Evolutionary conservation across 2,329 filamentous ascomycete genomes (phyloP), one percentile per base, ranked within the genome.

Genomic region (Apiospora rasikravindrae): DNA sequence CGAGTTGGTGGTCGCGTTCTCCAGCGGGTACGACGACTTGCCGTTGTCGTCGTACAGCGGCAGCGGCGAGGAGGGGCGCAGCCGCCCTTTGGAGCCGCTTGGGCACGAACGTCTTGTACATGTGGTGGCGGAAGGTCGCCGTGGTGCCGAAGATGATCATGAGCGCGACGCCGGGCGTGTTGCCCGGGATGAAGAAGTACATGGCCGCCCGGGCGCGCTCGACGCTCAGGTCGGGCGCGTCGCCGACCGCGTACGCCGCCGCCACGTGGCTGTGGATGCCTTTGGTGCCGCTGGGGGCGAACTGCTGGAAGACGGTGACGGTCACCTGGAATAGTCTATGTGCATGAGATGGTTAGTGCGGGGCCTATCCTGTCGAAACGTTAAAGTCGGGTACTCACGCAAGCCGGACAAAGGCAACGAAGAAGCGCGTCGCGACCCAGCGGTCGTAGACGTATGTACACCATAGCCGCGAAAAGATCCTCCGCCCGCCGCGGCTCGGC

Each of bases 81-180:
- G 8, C 37, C 13, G n/a, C n/a, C n/a, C 44, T 51, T 13, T 61
- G 64, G 14, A 53, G 75, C 40, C 49, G 49, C 40, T 40, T 53
- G 3, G 72, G 75, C 10, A 75, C 40, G 11, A 77, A 44, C 6
- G 73, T 69, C 40, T 73, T 69, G 57, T 71, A 73, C 45, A 77
- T 73, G 64, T 77, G 74, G 19, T 61, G 64, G 6, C 75, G 73
- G 49, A 76, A 77, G 7, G 75, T 72, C 4, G 73, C 67, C 24
- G 76, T 77, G 42, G 76, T 77, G 24, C 76, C 76, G 37, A 77
- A 77, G 10, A 77, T 73, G 22, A 77, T 19, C 51, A 76, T 76
- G 1, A 75, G 42, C 10, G 74, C 76, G 0, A 77, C 73, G 8
- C 76, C 76, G 16, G 76, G 76, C 10, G 74, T 73, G 42, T 76